phyloP scores from a whole-genome alignment of 257 asterid species.

The Linderniella brevidens region DNA sequence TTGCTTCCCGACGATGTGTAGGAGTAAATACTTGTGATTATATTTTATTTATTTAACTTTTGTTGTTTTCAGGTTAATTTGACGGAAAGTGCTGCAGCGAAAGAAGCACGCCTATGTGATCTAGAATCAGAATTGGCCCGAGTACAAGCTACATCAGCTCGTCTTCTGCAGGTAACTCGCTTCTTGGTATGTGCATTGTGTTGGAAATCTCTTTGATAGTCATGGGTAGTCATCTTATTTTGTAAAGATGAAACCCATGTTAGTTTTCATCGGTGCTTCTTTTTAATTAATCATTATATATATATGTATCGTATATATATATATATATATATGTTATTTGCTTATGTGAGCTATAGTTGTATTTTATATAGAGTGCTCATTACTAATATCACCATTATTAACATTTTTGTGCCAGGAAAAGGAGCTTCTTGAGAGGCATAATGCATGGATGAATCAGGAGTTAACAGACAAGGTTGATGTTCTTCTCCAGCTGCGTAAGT shows the following conservation, averaged over 20 bases:
- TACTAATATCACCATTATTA: neutral
- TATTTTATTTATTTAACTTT: slow-evolving; percentile 3
- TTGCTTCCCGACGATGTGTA: no score
- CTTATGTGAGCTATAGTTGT: no score
- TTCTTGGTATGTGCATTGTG: neutral
- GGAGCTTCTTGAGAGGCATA: slow-evolving; percentile 87
- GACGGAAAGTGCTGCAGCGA: slow-evolving; percentile 51
- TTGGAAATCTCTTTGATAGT: no score
- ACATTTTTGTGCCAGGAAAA: slow-evolving; percentile 41
- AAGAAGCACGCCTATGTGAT: slow-evolving; percentile 53
- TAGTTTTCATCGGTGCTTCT: no score
- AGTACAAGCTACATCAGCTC: slow-evolving; percentile 38
- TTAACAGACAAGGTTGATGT: slow-evolving; percentile 44
- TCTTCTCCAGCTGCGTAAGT: slow-evolving; percentile 50
- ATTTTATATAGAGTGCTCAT: no score
- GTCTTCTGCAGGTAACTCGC: slow-evolving; percentile 44
- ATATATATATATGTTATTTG: no score
- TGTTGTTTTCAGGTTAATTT: slow-evolving; percentile 30
- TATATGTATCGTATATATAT: no score
- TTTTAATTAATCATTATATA: no score
- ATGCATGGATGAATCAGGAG: slow-evolving; percentile 88
- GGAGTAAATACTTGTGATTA: no score
- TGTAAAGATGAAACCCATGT: no score
- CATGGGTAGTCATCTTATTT: no score
- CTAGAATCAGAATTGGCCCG: slow-evolving; percentile 60